Conservation (phyloP, 2,329 filamentous ascomycete species). For the Lasiodiplodia sp. region DNA sequence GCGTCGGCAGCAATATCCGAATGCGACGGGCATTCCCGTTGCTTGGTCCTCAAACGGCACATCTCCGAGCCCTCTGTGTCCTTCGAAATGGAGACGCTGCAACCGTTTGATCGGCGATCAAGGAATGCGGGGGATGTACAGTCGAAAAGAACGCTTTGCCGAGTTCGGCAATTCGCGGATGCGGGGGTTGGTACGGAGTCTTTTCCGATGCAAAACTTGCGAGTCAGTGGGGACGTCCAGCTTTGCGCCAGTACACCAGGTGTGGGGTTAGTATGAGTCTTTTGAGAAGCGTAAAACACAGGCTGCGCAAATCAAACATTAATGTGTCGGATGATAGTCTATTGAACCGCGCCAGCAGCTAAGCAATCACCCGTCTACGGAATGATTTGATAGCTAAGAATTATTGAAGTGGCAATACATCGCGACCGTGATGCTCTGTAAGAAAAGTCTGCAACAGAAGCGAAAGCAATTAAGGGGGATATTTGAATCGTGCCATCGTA, state of each 20-base stretch:
- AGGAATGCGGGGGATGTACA: constrained; percentile 21
- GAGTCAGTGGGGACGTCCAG: constrained; percentile 9
- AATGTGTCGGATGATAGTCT: background rate
- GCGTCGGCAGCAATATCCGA: background rate
- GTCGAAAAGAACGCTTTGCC: background rate
- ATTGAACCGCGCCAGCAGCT: background rate
- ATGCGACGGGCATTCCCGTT: background rate
- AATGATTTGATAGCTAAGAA: background rate
- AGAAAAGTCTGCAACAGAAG: background rate
- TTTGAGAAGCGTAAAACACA: background rate
- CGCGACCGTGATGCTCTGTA: background rate
- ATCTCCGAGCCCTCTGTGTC: background rate
- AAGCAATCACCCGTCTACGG: background rate
- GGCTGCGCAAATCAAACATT: background rate
- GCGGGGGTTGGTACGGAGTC: constrained; percentile 9
- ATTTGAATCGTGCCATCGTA: constrained; percentile 10
- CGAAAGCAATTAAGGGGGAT: constrained; percentile 17
- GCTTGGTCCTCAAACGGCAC: background rate
- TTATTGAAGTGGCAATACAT: background rate
- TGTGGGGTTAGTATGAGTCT: background rate
- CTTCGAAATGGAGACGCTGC: background rate
- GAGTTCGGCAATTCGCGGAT: background rate
- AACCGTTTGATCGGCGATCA: constrained; percentile 6
- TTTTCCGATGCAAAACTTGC: constrained; percentile 6
- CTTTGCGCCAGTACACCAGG: background rate